phyloP scores from a whole-genome alignment of 2,329 filamentous ascomycete species.

The Xylaria sp. region DNA sequence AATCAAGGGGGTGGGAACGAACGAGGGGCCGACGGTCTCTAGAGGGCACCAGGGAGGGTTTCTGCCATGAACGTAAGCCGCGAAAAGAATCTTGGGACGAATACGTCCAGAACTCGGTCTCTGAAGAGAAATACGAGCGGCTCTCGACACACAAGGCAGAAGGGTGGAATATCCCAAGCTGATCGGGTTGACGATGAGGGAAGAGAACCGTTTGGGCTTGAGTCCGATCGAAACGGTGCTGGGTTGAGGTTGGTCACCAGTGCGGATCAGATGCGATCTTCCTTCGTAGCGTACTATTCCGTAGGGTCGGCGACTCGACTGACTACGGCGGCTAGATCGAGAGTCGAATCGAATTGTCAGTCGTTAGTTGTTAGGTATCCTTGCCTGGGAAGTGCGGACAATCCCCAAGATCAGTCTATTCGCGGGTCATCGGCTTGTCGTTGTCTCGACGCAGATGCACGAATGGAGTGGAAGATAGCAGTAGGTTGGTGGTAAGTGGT shows the following conservation, averaged over 20 bases:
- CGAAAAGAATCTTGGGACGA: background rate
- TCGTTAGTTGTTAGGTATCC: background rate
- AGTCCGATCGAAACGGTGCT: constrained; percentile 23
- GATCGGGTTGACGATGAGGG: constrained; percentile 10
- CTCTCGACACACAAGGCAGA: constrained; percentile 12
- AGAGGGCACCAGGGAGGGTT: constrained; percentile 4
- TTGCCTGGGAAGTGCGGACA: constrained; percentile 8
- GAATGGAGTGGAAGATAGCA: constrained; percentile 5
- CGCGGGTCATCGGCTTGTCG: constrained; percentile 9
- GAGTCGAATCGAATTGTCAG: background rate
- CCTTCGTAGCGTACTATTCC: background rate
- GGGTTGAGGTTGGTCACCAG: constrained; percentile 6
- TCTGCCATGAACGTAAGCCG: constrained; percentile 8
- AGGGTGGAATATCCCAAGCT: constrained; percentile 10
- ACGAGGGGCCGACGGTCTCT: constrained; percentile 8
- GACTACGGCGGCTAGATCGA: constrained; percentile 5
- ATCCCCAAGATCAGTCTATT: constrained; percentile 3
- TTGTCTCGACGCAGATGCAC: constrained; percentile 7
- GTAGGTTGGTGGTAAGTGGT: background rate
- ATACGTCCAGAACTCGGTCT: background rate
- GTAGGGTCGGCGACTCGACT: background rate
- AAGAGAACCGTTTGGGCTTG: constrained; percentile 24
- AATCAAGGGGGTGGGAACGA: constrained; percentile 1
- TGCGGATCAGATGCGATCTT: constrained; percentile 8
- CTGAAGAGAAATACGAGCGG: background rate